phyloP scores from a whole-genome alignment of 2,329 filamentous ascomycete genomes.

The Gliomastix tumulicola region DNA sequence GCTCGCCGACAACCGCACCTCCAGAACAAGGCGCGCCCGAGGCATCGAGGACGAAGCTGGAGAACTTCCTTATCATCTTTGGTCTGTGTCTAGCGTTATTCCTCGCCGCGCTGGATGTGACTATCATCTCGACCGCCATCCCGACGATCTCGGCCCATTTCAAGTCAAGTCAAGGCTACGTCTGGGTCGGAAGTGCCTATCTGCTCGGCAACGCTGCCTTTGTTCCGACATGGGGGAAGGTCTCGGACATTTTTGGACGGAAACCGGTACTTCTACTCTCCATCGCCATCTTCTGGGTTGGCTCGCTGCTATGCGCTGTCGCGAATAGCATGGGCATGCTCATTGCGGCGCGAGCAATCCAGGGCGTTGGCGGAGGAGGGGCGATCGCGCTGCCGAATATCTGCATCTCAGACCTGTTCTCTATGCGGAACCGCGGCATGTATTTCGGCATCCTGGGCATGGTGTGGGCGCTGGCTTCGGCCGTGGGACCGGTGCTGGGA shows the following conservation, averaged over 20 bases:
- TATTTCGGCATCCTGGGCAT: conserved; percentile 47
- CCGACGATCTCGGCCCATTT: conserved; percentile 60
- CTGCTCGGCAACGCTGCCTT: conserved; percentile 62
- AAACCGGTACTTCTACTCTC: conserved; percentile 45
- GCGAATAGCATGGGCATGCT: conserved; percentile 42
- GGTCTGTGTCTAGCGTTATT: conserved; percentile 39
- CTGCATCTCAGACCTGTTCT: conserved; percentile 48
- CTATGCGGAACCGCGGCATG: conserved; percentile 40
- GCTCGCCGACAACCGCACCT: too few species aligned
- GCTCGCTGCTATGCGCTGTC: conserved; percentile 46
- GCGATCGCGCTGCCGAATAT: conserved; percentile 55
- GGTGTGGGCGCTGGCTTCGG: conserved; percentile 58
- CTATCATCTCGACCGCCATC: conserved; percentile 60
- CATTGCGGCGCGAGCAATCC: conserved; percentile 47
- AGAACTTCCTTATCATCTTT: conserved; percentile 31
- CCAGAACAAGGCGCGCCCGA: conserved; percentile 1
- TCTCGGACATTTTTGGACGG: conserved; percentile 52
- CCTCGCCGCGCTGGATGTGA: conserved; percentile 48
- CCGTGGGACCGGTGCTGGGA: conserved; percentile 61
- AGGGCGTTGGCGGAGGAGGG: conserved; percentile 50
- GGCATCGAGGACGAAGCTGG: conserved; percentile 21
- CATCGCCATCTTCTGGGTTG: conserved; percentile 45
- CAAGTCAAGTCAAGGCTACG: conserved; percentile 61
- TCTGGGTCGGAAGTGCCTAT: conserved; percentile 72
- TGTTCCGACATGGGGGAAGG: conserved; percentile 63